Conservation (phyloP, 139 green algal species). For the Auxenochlorella protothecoides region DNA sequence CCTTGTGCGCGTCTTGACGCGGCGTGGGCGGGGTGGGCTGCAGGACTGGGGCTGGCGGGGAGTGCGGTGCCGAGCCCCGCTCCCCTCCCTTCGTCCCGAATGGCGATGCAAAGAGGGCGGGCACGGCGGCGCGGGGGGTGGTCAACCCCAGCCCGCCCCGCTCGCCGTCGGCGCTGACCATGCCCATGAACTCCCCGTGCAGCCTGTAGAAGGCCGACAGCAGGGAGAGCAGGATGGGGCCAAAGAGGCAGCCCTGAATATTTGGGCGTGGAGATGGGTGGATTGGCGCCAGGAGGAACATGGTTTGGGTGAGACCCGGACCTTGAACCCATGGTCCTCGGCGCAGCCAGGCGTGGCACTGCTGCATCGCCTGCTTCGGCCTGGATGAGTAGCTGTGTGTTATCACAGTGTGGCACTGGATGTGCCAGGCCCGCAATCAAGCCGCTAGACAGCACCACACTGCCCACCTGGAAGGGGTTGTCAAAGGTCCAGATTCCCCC, state of each 20-base stretch:
- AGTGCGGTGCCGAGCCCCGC: neutral
- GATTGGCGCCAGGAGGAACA: too few relatives aligned
- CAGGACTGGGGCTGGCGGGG: neutral
- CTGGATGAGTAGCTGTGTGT: too few relatives aligned
- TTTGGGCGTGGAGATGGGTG: too few relatives aligned
- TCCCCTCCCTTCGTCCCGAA: too few relatives aligned
- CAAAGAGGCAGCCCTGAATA: conserved; percentile 29
- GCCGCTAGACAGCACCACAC: conserved; percentile 23
- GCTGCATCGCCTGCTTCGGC: too few relatives aligned
- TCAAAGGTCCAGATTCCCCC: conserved; percentile 43
- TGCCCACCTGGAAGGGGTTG: conserved; percentile 43
- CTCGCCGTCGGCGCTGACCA: neutral
- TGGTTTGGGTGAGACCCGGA: too few relatives aligned
- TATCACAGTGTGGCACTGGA: neutral
- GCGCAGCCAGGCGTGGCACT: too few relatives aligned
- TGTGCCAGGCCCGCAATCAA: neutral
- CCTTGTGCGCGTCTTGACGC: too few relatives aligned
- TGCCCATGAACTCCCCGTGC: conserved; percentile 33
- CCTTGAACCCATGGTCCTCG: too few relatives aligned
- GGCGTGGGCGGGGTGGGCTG: neutral
- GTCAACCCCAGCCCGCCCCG: neutral
- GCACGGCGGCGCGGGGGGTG: too few relatives aligned
- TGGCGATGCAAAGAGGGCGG: too few relatives aligned
- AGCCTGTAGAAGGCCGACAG: conserved; percentile 41
- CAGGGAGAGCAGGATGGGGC: conserved; percentile 49